phyloP scores from a whole-genome alignment of 2,329 filamentous ascomycete species.

The Amauroascus verrucosus region DNA sequence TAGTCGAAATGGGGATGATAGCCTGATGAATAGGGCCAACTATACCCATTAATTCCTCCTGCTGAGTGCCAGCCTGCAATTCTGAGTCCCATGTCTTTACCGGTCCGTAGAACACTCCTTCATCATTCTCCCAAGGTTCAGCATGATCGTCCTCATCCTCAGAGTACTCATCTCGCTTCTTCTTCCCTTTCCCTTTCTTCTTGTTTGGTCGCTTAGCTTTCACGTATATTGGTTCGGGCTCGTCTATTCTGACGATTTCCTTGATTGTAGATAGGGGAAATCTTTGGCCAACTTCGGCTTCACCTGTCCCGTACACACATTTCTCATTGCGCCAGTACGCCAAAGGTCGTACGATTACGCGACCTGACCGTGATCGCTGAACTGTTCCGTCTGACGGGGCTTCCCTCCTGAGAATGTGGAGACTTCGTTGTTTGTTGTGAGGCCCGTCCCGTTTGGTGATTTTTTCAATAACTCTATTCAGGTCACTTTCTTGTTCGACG shows the following conservation, averaged over 20 bases:
- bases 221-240: slow-evolving; percentile 36
- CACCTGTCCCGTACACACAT: slow-evolving; percentile 57
- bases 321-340: slow-evolving; percentile 81
- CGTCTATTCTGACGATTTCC: slow-evolving; percentile 65
- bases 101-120: slow-evolving; percentile 33
- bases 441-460: slow-evolving; percentile 37
- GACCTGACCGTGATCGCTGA: slow-evolving; percentile 63
- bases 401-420: slow-evolving; percentile 44
- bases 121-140: slow-evolving; percentile 39
- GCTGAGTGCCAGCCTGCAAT: slow-evolving; percentile 28
- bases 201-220: slow-evolving; percentile 32
- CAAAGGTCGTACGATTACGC: slow-evolving; percentile 66
- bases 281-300: slow-evolving; percentile 44
- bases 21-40: neutral
- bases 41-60: slow-evolving; percentile 35
- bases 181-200: slow-evolving; percentile 29
- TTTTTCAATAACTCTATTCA: slow-evolving; percentile 36
- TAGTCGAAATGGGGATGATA: slow-evolving; percentile 14
- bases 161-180: slow-evolving; percentile 30
- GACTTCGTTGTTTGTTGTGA: slow-evolving; percentile 39
- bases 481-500: slow-evolving; percentile 27
- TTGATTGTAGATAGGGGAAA: slow-evolving; percentile 62
- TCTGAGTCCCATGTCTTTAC: slow-evolving; percentile 37
- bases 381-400: slow-evolving; percentile 44
- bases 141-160: slow-evolving; percentile 31